Conservation (phyloP, 768 basidiomycete species). For the Rhodotorula taiwanensis region DNA sequence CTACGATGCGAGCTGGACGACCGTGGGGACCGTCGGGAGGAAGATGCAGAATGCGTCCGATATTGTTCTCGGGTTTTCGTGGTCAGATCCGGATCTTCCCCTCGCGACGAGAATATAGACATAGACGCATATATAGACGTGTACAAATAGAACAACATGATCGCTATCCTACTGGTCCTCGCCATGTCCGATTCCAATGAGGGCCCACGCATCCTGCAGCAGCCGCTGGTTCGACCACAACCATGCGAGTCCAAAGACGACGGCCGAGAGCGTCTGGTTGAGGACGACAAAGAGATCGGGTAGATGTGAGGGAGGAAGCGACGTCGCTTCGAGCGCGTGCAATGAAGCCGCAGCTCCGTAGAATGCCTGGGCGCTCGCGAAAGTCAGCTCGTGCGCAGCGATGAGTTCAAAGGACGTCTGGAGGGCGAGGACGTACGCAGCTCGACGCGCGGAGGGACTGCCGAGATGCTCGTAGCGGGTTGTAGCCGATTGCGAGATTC, state of each 20-base stretch:
- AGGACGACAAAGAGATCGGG: slow-evolving; percentile 79
- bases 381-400: neutral
- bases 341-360: no score
- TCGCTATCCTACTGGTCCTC: no score
- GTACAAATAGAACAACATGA: no score
- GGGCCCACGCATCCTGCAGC: slow-evolving; percentile 27
- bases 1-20: slow-evolving; percentile 1
- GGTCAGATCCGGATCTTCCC: neutral
- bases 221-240: slow-evolving; percentile 53
- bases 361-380: neutral
- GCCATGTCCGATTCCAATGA: slow-evolving; percentile 2
- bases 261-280: slow-evolving; percentile 73
- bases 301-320: slow-evolving; percentile 64
- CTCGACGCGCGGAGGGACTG: slow-evolving; percentile 43
- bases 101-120: neutral
- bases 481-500: slow-evolving; percentile 75
- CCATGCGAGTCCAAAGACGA: slow-evolving; percentile 75
- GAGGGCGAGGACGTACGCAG: slow-evolving; percentile 26
- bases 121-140: no score
- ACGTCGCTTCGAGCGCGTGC: slow-evolving; percentile 59
- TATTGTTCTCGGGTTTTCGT: neutral
- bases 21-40: neutral
- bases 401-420: slow-evolving; percentile 1
- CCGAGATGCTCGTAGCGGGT: slow-evolving; percentile 50
- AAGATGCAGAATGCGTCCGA: neutral